phyloP scores from a whole-genome alignment of 257 asterid genomes.

The Agastache rugosa region DNA sequence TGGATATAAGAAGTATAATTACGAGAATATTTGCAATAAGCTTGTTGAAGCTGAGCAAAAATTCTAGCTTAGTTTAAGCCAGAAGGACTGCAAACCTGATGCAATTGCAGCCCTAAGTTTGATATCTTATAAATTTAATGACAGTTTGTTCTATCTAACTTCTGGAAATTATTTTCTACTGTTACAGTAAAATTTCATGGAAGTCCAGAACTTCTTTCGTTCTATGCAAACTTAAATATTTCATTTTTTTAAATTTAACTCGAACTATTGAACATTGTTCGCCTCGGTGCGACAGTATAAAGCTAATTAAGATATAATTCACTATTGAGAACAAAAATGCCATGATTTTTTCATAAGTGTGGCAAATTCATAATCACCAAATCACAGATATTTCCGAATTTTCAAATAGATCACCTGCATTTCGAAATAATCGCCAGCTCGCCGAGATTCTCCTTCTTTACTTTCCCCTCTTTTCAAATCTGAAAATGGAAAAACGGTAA shows the following conservation, averaged over 20 bases:
- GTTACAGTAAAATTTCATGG: neutral
- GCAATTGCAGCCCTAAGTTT: neutral
- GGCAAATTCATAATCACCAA: conserved; percentile 6
- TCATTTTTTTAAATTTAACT: neutral
- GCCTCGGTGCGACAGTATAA: neutral
- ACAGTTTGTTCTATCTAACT: neutral
- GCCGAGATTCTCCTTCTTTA: conserved; percentile 57
- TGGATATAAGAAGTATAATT: neutral
- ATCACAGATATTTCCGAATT: neutral
- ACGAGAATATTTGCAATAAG: neutral
- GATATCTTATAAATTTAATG: neutral
- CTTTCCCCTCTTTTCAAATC: conserved; percentile 69
- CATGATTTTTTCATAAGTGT: neutral
- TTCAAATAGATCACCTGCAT: conserved; percentile 69
- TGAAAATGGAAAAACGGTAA: conserved; percentile 35
- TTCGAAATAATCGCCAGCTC: conserved; percentile 81
- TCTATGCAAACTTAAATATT: neutral
- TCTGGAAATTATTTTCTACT: neutral
- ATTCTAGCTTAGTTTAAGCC: neutral
- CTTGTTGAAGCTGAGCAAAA: neutral
- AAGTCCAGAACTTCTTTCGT: neutral
- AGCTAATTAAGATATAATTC: neutral
- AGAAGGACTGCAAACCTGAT: neutral
- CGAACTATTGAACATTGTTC: neutral
- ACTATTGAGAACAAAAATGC: neutral